Evolutionary conservation across 108 stramenopile species (phyloP).

Genomic region (Parmales sp.): DNA sequence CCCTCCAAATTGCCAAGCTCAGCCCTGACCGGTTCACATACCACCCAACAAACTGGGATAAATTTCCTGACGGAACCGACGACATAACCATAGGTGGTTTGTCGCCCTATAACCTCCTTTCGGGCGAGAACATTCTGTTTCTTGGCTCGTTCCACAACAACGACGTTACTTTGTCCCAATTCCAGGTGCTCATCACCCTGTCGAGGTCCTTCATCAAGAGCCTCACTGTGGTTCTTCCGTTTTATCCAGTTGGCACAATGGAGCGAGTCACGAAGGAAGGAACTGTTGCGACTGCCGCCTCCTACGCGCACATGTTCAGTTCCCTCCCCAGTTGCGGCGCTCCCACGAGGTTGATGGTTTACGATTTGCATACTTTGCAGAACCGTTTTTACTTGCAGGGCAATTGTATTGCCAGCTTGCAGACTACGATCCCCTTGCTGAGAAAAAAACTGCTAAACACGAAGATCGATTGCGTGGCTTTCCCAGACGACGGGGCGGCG

Average conservation of each 20-base stretch:
- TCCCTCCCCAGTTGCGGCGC: slow-evolving; percentile 64
- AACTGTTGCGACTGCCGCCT: slow-evolving; percentile 76
- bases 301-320: slow-evolving; percentile 75
- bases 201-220: slow-evolving; percentile 63
- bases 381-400: slow-evolving; percentile 70
- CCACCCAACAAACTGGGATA: slow-evolving; percentile 63
- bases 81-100: slow-evolving; percentile 68
- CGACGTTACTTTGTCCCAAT: slow-evolving; percentile 78
- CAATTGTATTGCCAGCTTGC: slow-evolving; percentile 62
- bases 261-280: slow-evolving; percentile 69
- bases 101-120: slow-evolving; percentile 53
- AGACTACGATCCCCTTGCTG: slow-evolving; percentile 68
- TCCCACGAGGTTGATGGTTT: slow-evolving; percentile 73
- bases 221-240: slow-evolving; percentile 73
- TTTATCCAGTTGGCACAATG: slow-evolving; percentile 72
- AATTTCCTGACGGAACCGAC: slow-evolving; percentile 76
- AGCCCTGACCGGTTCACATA: slow-evolving; percentile 64
- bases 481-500: slow-evolving; percentile 85
- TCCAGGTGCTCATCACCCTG: slow-evolving; percentile 75
- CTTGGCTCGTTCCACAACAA: slow-evolving; percentile 77
- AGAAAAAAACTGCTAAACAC: slow-evolving; percentile 30
- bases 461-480: slow-evolving; percentile 60
- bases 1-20: slow-evolving; percentile 14
- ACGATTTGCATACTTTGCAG: slow-evolving; percentile 79
- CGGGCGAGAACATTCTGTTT: slow-evolving; percentile 73